Base-by-base conservation (phyloP, 1,284 basidiomycete genomes). In the Lentinula novae-zelandiae region DNA sequence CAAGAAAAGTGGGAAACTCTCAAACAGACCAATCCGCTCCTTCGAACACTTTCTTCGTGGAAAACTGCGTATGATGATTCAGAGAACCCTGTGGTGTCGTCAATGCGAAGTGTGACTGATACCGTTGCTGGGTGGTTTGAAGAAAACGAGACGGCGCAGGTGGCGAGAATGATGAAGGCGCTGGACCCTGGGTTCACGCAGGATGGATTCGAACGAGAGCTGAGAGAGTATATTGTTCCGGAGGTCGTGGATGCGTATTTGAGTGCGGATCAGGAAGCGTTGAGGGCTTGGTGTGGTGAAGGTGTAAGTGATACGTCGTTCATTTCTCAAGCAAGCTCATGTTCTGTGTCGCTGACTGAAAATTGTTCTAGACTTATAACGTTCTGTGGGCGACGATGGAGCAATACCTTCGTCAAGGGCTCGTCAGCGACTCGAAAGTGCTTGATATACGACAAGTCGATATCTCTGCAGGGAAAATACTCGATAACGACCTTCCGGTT, bases 361-460 rank as follows among this genome's bases (percentile, higher is more conserved):
- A 9, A 7, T 20, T 46, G 20, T 12, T 6, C 6, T 22, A 46
- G 93, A 95, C 95, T 2, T 95, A 95, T 75, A 98, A 98, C 70
- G 93, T 99, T 10, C 82, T 98, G 2, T 97, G 96, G 90, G 96
- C 96, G 2, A 97, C 95, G 2, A 92, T 99, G 85, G 95, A 97
- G 68, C 91, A 94, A 67, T 98, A 96, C 75, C 80, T 97, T 58
- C 83, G 86, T 61, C 93, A 96, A 71, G 95, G 96, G 1, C 82
- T 98, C 22, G 79, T 96, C 64, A 92, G 91, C 64, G 93, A 95
- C 70, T 94, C 90, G 72, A 93, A 93, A 72, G 91, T 96, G 36
- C 84, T 98, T 27, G 95, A 97, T 76, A 96, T 98, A 71, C 89
- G 93, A 64, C 89, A 95, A 77, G 95, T 98, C 53, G 95, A 98